A percentile compares a stretch with the other conserved stretches of the same genome.
Evolutionary conservation across 2,329 filamentous ascomycete genomes (phyloP).

Genomic region (Phyllosticta ampelicida): DNA sequence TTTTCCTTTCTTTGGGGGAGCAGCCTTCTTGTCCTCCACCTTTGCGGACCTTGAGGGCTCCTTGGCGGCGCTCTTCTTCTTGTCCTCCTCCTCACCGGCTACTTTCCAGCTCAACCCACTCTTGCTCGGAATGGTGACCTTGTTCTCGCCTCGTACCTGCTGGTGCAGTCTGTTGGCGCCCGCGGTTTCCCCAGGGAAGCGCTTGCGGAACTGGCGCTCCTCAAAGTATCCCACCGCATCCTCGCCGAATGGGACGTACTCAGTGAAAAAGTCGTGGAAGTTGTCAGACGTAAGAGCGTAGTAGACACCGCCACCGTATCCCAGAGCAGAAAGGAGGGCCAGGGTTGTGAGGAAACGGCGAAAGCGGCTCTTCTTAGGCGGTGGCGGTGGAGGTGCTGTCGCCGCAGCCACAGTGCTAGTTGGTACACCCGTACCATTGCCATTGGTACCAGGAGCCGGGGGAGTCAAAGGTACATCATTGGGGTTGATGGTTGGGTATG

Average conservation of each 20-base stretch:
- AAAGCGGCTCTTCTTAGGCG: slow-evolving; percentile 56
- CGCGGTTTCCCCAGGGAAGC: slow-evolving; percentile 49
- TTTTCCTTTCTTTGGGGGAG: slow-evolving; percentile 13
- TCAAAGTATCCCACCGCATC: slow-evolving; percentile 92
- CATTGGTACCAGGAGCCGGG: slow-evolving; percentile 26
- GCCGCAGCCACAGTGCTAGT: slow-evolving; percentile 34
- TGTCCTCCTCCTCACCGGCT: slow-evolving; percentile 42
- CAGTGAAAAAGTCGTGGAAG: slow-evolving; percentile 98
- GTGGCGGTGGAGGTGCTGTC: slow-evolving; percentile 29
- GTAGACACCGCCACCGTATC: slow-evolving; percentile 81
- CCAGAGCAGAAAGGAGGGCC: slow-evolving; percentile 61
- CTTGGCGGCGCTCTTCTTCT: slow-evolving; percentile 35
- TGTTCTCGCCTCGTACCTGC: slow-evolving; percentile 47
- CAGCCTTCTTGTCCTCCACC: slow-evolving; percentile 19
- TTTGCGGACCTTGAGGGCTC: slow-evolving; percentile 28
- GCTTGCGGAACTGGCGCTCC: slow-evolving; percentile 82
- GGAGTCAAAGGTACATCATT: slow-evolving; percentile 39
- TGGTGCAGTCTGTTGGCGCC: slow-evolving; percentile 32
- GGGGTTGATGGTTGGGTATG: slow-evolving; percentile 37
- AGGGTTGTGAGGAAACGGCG: slow-evolving; percentile 68
- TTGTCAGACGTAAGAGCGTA: slow-evolving; percentile 91
- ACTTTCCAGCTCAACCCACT: slow-evolving; percentile 78
- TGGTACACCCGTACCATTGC: slow-evolving; percentile 24
- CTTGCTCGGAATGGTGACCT: slow-evolving; percentile 73
- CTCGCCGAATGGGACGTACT: slow-evolving; percentile 90